Base-by-base conservation (phyloP, 2,329 filamentous ascomycete species). In the Curvularia hawaiiensis region DNA sequence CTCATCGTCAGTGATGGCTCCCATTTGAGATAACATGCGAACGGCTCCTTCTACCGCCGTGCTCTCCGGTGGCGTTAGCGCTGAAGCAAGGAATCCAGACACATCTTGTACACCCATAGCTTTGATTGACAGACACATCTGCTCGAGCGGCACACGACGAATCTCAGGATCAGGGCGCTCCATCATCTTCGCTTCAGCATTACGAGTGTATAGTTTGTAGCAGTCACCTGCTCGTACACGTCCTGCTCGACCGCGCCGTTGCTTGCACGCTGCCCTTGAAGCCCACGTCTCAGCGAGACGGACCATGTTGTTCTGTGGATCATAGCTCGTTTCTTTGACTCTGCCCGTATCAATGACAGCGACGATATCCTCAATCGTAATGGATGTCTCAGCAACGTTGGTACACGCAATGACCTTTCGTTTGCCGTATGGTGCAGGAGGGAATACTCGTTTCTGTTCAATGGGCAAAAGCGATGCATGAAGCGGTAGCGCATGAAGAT, bases 361-460 rank as follows among this genome's bases (percentile, higher is more conserved):
- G 2, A 98, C 90, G 52, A 99, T 91, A 72, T 99, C 95, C 72
- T 97, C 93, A 59, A 99, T 99, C 0, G 95, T 99, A 74, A 99
- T 98, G 2, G 95, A 98, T 0, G 95, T 99, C 75, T 99, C 95
- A 2, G 95, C 95, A 2, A 99, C 94, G 69, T 99, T 99, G 44
- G 95, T 99, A 1, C 95, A 91, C 7, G 94, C 91, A 33, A 99
- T 90, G 12, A 99, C 86, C 77, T 99, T 99, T 35, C 95, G 85
- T 77, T 91, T 93, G 0, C 92, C 92, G 3, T 79, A 75, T 0
- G 94, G 93, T 4, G 95, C 80, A 14, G 83, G 82, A 28, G 86
- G 83, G 73, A 99, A 99, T 0, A 99, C 95, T 24, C 87, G 85
- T 59, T 90, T 89, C 76, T 99, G 95, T 67, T 98, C 94, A 2